phyloP scores from a whole-genome alignment of 164 flowering plant genomes.

The Tinospora cordifolia region DNA sequence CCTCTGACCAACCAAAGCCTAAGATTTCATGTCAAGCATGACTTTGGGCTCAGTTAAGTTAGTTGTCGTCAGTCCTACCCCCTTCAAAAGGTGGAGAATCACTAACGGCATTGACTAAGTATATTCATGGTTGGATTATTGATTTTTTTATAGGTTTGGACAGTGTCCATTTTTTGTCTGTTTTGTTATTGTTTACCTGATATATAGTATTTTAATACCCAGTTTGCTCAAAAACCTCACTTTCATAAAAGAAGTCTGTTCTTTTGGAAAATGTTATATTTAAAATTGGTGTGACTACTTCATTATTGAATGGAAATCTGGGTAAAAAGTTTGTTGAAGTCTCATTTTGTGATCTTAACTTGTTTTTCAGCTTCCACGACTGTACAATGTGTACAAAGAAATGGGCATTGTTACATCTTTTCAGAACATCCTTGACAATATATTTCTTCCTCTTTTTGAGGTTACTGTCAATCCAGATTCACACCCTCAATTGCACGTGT shows the following conservation, averaged over 20 bases:
- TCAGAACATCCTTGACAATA: constrained; percentile 95
- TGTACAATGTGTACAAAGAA: constrained; percentile 93
- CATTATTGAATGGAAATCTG: not conserved
- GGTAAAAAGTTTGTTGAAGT: not conserved
- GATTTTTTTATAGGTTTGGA: not conserved
- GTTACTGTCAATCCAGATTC: constrained; percentile 94
- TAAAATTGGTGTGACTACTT: not conserved
- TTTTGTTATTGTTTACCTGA: not conserved
- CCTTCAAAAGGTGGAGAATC: not conserved
- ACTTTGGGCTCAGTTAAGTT: constrained; percentile 36
- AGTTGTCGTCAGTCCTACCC: constrained; percentile 20
- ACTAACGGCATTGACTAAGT: not conserved
- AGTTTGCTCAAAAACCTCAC: too few relatives aligned
- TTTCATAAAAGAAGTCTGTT: not conserved
- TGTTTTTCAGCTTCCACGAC: constrained; percentile 73
- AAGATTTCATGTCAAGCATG: too few relatives aligned
- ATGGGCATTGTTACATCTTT: constrained; percentile 98
- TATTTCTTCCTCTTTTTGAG: constrained; percentile 94
- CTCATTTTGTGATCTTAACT: constrained; percentile 5
- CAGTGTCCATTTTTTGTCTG: not conserved
- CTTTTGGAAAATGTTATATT: not conserved
- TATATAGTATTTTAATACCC: not conserved
- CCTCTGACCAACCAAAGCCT: too few relatives aligned
- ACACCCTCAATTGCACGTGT: constrained; percentile 92
- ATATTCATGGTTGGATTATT: not conserved